Percentiles rank a stretch among this genome's conserved stretches.
phyloP scores from a whole-genome alignment of 2,329 filamentous ascomycete species.

The Fusarium caatingaense region DNA sequence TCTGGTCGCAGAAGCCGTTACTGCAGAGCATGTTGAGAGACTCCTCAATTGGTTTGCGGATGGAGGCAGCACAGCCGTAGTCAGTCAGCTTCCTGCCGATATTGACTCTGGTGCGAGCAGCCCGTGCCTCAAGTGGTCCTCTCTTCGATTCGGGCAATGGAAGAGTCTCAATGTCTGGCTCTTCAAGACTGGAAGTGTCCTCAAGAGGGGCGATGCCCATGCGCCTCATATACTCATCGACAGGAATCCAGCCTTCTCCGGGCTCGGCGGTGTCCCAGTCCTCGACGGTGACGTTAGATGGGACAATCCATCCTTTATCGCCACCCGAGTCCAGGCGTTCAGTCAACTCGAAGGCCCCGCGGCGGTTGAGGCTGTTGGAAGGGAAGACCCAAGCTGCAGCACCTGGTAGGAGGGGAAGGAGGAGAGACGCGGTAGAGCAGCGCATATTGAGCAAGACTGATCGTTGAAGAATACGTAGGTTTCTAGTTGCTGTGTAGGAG shows the following conservation, averaged over 20 bases:
- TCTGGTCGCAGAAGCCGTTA: background rate
- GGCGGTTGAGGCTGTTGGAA: background rate
- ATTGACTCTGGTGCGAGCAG: background rate
- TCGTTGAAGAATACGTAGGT: background rate
- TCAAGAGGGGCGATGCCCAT: background rate
- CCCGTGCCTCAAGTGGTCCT: rapidly evolving
- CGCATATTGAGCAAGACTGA: background rate
- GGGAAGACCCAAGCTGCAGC: background rate
- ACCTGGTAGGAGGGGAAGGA: rapidly evolving
- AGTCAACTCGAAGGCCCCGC: background rate
- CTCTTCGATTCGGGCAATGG: background rate
- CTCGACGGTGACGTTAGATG: background rate
- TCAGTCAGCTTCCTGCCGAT: background rate
- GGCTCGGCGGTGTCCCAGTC: background rate
- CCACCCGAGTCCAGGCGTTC: background rate
- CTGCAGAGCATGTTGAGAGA: background rate
- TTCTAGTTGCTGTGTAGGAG: background rate
- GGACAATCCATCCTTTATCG: background rate
- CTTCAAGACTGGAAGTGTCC: background rate
- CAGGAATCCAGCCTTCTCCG: background rate
- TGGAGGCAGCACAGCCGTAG: background rate
- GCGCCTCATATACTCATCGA: background rate
- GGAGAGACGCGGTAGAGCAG: background rate
- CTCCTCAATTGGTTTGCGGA: background rate
- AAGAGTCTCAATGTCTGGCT: background rate